phyloP scores from a whole-genome alignment of 129 eudicot species.

The Gnaphalium uliginosum region DNA sequence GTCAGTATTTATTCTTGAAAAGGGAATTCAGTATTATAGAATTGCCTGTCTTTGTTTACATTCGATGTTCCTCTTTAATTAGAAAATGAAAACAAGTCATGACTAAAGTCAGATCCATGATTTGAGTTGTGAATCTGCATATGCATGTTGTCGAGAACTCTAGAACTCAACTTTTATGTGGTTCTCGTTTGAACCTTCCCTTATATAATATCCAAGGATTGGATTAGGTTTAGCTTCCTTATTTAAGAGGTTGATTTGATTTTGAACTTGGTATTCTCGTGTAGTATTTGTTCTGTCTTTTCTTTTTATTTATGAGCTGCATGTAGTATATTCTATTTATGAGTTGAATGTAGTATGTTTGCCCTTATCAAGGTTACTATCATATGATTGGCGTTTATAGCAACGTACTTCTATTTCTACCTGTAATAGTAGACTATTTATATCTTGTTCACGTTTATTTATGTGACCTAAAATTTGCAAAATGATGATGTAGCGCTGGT shows the following conservation, averaged over 20 bases:
- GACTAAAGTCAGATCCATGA: constrained; percentile 2
- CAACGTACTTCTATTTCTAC: no score
- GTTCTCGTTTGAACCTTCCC: no score
- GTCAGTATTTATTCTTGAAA: background rate
- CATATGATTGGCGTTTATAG: no score
- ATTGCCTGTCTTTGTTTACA: background rate
- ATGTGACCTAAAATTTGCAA: background rate
- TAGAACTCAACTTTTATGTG: no score
- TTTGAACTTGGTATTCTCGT: background rate
- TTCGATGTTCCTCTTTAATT: constrained; percentile 17
- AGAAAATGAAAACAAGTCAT: constrained; percentile 12
- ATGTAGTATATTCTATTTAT: background rate
- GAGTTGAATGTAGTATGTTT: constrained; percentile 1
- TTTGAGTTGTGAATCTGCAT: background rate
- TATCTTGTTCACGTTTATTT: no score
- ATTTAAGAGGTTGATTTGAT: background rate
- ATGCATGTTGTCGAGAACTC: background rate
- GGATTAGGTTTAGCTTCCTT: background rate
- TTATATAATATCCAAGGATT: background rate
- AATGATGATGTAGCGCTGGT: background rate
- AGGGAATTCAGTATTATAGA: background rate
- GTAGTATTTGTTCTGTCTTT: background rate
- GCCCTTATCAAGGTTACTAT: background rate
- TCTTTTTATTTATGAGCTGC: background rate
- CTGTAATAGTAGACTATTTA: no score